Evolutionary conservation across 208 protist genomes (phyloP).

Genomic region (Acanthamoeba triangularis): DNA sequence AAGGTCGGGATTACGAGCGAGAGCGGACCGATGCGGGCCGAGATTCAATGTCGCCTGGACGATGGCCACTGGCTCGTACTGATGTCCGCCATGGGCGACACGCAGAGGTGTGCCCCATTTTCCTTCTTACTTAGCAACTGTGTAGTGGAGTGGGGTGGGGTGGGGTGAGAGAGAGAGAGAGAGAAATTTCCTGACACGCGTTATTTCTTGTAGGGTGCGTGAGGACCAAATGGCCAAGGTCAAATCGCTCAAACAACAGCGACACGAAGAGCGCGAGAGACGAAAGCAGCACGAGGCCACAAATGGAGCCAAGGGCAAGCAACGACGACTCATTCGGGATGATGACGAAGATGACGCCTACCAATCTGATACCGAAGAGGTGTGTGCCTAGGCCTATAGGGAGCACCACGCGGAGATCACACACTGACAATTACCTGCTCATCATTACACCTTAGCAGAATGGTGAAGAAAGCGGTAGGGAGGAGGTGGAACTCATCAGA

Average conservation of each 20-base stretch:
- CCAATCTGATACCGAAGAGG: not conserved
- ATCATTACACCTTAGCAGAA: not conserved
- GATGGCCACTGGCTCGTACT: conserved; percentile 60
- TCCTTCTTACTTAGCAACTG: not conserved
- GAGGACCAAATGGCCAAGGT: not conserved
- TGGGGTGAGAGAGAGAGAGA: no score
- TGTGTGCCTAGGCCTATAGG: no score
- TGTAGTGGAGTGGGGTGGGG: not conserved
- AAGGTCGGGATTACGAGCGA: not conserved
- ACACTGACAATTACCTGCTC: not conserved
- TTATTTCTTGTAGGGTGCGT: not conserved
- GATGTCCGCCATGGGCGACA: not conserved
- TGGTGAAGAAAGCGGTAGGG: conserved; percentile 19
- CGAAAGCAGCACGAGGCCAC: not conserved
- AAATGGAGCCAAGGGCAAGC: not conserved
- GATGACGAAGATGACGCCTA: not conserved
- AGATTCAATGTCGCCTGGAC: conserved; percentile 56
- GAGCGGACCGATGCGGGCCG: not conserved
- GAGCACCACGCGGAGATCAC: not conserved
- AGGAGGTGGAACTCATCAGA: conserved; percentile 51
- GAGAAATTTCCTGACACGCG: no score
- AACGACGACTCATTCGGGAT: not conserved
- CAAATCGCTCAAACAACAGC: conserved; percentile 38
- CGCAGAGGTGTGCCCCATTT: conserved; percentile 17
- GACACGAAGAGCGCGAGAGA: not conserved